Evolutionary conservation across 2,329 filamentous ascomycete genomes (phyloP).

Genomic region (Penicillium sp.): DNA sequence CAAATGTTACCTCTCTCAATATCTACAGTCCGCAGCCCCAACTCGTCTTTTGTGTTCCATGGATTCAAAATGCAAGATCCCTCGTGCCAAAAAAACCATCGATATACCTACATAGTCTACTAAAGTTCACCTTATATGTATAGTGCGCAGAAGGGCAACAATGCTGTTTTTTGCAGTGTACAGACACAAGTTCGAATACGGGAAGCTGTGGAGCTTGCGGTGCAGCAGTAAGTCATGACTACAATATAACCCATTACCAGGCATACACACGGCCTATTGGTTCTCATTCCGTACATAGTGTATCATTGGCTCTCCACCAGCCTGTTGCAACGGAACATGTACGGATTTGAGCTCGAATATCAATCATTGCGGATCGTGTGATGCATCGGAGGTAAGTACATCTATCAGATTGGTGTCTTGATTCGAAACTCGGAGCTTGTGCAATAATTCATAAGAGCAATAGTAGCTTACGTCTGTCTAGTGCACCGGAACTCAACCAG

Average conservation of each 20-base stretch:
- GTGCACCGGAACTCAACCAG: constrained; percentile 14
- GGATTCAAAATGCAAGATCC: not conserved
- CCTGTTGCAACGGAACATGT: constrained; percentile 2
- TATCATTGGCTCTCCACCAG: not conserved
- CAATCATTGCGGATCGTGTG: not conserved
- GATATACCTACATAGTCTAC: not conserved
- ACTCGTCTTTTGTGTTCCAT: not conserved
- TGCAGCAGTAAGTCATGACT: not conserved
- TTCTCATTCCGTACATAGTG: not conserved
- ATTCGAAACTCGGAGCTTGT: too few relatives aligned
- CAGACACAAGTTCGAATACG: not conserved
- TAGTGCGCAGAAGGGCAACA: not conserved
- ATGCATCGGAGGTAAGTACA: not conserved
- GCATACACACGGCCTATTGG: too few relatives aligned
- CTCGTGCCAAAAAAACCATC: not conserved
- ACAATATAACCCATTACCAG: too few relatives aligned
- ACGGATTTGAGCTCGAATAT: constrained; percentile 1
- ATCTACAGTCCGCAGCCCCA: not conserved
- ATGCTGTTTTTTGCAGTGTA: constrained; percentile 6
- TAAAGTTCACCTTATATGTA: too few relatives aligned
- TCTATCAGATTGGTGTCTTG: too few relatives aligned
- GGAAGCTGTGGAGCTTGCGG: constrained; percentile 2
- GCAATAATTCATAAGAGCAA: too few relatives aligned
- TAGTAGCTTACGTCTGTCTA: not conserved
- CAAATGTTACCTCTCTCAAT: constrained; percentile 1